Evolutionary conservation across 2,329 filamentous ascomycete genomes (phyloP).

Genomic region (Parastagonospora avenae): DNA sequence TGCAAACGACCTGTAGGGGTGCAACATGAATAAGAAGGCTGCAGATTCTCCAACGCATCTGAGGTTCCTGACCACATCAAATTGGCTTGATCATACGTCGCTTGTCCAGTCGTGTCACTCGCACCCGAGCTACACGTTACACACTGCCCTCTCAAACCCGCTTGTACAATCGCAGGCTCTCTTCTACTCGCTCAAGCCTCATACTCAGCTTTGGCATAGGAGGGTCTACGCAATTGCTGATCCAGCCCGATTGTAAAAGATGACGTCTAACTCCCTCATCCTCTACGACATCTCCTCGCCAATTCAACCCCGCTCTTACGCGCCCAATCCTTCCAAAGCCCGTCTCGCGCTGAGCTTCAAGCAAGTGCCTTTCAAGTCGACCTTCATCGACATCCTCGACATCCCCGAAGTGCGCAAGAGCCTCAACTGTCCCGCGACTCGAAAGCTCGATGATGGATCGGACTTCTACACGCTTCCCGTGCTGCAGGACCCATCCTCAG

Average conservation of each 20-base stretch:
- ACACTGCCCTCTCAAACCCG: no score
- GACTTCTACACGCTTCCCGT: constrained; percentile 67
- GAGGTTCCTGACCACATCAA: no score
- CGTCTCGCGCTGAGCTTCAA: constrained; percentile 59
- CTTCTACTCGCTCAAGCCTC: no score
- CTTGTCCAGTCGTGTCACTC: no score
- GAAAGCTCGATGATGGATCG: constrained; percentile 61
- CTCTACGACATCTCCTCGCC: constrained; percentile 58
- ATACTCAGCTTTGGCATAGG: not conserved
- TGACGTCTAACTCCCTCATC: constrained; percentile 36
- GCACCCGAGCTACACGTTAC: no score
- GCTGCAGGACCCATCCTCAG: constrained; percentile 54
- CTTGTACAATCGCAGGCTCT: not conserved
- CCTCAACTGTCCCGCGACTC: constrained; percentile 56
- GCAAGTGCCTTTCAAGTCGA: constrained; percentile 52
- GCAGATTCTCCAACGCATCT: no score
- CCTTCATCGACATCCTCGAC: constrained; percentile 61
- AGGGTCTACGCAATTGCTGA: no score
- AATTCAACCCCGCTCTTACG: constrained; percentile 45
- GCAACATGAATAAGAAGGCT: no score
- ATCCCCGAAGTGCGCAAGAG: constrained; percentile 51
- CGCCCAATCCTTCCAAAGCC: constrained; percentile 59
- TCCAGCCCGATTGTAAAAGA: constrained; percentile 9
- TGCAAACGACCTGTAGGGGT: no score
- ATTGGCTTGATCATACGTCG: no score